A percentile compares a stretch with the other conserved stretches of the same genome.
phyloP scores from a whole-genome alignment of 495 filamentous ascomycete species.

The Xylaria telfairii region DNA sequence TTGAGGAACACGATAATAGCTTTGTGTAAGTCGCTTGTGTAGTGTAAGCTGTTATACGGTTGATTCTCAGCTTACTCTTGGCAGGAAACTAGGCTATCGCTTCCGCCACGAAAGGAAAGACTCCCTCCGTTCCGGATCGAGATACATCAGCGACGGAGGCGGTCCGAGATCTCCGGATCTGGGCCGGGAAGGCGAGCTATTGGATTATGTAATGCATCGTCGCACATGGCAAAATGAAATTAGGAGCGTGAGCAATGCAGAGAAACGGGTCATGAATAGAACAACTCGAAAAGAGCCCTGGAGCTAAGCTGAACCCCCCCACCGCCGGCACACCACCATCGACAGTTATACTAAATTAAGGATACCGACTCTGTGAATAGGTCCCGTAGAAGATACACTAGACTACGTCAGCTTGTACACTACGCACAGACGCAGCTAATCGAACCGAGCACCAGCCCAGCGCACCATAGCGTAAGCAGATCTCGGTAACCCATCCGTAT shows the following conservation, averaged over 20 bases:
- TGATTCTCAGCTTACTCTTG: neutral
- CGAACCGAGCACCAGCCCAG: neutral
- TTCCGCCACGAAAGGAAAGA: neutral
- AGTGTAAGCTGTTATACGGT: neutral
- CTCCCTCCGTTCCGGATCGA: neutral
- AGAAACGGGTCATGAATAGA: neutral
- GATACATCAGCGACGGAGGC: too few relatives aligned
- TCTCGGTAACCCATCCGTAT: neutral
- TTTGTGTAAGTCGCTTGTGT: neutral
- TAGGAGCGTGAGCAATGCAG: neutral
- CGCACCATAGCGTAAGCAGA: neutral
- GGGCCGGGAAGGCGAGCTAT: neutral
- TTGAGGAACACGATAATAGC: neutral
- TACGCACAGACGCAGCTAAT: neutral
- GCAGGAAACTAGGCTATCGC: neutral
- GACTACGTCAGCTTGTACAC: neutral
- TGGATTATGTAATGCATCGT: constrained; percentile 1
- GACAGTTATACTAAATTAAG: neutral
- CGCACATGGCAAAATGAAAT: neutral
- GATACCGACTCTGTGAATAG: neutral
- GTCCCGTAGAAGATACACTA: neutral
- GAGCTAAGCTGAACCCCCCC: neutral
- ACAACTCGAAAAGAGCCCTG: neutral
- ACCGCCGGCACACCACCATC: neutral
- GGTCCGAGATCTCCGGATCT: neutral